phyloP scores from a whole-genome alignment of 2,329 filamentous ascomycete genomes.

The Pseudogymnoascus sp. region DNA sequence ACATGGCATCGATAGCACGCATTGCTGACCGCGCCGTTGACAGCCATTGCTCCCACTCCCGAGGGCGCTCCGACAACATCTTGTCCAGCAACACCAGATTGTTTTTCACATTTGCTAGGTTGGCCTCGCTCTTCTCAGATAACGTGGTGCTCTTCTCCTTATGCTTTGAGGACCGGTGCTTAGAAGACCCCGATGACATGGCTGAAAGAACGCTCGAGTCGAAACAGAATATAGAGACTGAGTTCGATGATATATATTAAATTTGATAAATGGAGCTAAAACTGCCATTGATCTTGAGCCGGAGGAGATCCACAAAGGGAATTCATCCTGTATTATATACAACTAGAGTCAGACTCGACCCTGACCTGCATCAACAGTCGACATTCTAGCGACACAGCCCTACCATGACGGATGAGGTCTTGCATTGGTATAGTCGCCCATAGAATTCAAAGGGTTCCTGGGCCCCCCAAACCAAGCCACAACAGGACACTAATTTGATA shows the following conservation, averaged over 20 bases:
- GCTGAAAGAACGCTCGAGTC: neutral
- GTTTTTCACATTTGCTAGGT: slow-evolving; percentile 3
- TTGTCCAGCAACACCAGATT: slow-evolving; percentile 9
- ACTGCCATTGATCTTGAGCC: neutral
- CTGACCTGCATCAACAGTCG: neutral
- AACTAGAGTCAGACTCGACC: neutral
- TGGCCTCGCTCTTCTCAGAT: neutral
- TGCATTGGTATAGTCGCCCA: neutral
- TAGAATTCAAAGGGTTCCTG: neutral
- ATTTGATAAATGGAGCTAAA: neutral
- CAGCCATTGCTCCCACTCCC: slow-evolving; percentile 27
- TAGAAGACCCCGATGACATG: neutral
- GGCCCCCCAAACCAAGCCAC: neutral
- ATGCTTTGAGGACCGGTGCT: neutral
- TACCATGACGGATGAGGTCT: neutral
- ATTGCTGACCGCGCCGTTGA: slow-evolving; percentile 33
- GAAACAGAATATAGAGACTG: neutral
- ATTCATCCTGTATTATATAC: neutral
- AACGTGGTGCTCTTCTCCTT: neutral
- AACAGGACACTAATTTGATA: neutral
- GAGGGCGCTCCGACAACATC: slow-evolving; percentile 14
- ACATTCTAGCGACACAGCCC: neutral
- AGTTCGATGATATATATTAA: neutral
- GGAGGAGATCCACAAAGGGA: neutral
- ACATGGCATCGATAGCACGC: slow-evolving; percentile 30